A percentile compares a stretch with the other conserved stretches of the same genome.
These are phyloP conservation scores for Paraphoma chrysanthemicola DNA, from an alignment of 2,329 filamentous ascomycete species.

Conservation along the genomic window DNA sequence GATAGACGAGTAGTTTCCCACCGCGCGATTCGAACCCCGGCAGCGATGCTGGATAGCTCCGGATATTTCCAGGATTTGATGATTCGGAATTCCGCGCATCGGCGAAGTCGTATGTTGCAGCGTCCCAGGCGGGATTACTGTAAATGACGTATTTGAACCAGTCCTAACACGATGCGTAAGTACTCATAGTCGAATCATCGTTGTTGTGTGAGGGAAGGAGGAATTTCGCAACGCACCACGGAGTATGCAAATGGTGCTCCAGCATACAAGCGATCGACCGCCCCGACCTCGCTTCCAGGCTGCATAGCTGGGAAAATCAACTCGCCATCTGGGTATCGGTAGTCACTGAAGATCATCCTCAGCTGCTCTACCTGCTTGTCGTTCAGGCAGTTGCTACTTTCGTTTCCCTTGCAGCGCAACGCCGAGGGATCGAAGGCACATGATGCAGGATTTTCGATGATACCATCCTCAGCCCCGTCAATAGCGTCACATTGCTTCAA, in stretches of 20 bases:
- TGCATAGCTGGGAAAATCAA: constrained; percentile 58
- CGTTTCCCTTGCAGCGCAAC: constrained; percentile 42
- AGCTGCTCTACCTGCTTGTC: constrained; percentile 52
- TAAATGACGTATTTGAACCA: constrained; percentile 56
- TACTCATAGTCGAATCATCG: neutral
- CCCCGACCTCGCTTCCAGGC: constrained; percentile 53
- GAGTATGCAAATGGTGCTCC: constrained; percentile 49
- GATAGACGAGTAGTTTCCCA: constrained; percentile 55
- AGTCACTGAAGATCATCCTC: constrained; percentile 50
- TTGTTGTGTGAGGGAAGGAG: neutral
- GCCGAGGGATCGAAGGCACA: constrained; percentile 47
- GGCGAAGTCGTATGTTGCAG: constrained; percentile 10
- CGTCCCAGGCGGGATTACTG: constrained; percentile 43
- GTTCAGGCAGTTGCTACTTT: constrained; percentile 50
- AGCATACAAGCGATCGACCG: constrained; percentile 45
- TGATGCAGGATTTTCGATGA: constrained; percentile 53
- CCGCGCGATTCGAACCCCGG: constrained; percentile 41
- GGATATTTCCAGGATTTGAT: constrained; percentile 46
- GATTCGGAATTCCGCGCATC: constrained; percentile 40
- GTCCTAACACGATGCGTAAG: constrained; percentile 23
- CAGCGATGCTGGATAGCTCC: constrained; percentile 45
- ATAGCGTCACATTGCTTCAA: constrained; percentile 58
- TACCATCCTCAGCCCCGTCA: constrained; percentile 57
- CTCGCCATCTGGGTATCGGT: constrained; percentile 50
- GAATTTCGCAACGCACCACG: neutral